These are phyloP conservation scores for Hypomyces rosellus DNA, from an alignment of 2,329 filamentous ascomycete species.

Conservation along the genomic window DNA sequence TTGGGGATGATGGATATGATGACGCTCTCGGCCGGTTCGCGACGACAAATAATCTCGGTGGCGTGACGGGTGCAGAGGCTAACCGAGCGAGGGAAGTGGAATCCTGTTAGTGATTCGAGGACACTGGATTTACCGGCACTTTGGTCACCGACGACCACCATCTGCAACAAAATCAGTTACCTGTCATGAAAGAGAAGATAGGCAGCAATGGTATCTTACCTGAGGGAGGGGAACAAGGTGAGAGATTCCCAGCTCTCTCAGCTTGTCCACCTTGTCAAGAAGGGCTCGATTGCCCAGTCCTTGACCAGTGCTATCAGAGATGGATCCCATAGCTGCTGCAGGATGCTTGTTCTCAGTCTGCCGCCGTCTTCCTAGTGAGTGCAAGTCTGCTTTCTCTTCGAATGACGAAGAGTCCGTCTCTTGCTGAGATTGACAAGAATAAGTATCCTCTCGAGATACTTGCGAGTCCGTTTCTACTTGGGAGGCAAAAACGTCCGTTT, in stretches of 20 bases:
- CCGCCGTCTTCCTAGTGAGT: too few relatives aligned
- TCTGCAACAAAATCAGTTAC: slow-evolving; percentile 23
- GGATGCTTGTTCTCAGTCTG: too few relatives aligned
- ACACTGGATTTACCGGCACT: slow-evolving; percentile 84
- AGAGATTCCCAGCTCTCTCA: slow-evolving; percentile 35
- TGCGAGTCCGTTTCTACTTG: too few relatives aligned
- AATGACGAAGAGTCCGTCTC: background rate
- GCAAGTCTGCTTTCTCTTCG: background rate
- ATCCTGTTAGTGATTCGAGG: slow-evolving; percentile 56
- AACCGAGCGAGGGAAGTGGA: slow-evolving; percentile 38
- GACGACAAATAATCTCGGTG: slow-evolving; percentile 25
- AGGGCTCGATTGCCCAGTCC: slow-evolving; percentile 18
- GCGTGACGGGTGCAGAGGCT: slow-evolving; percentile 44
- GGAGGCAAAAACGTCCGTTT: too few relatives aligned
- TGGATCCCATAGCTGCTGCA: background rate
- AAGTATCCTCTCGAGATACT: too few relatives aligned
- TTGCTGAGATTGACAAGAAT: background rate
- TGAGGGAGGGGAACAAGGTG: slow-evolving; percentile 38
- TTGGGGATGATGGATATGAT: slow-evolving; percentile 34
- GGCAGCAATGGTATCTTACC: slow-evolving; percentile 38
- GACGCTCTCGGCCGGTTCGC: slow-evolving; percentile 28
- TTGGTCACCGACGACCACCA: slow-evolving; percentile 78
- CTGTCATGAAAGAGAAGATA: background rate
- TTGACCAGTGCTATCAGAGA: background rate
- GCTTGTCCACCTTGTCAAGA: slow-evolving; percentile 33